These are phyloP conservation scores for Neohortaea acidophila DNA, from an alignment of 495 filamentous ascomycete genomes.

Conservation along the genomic window DNA sequence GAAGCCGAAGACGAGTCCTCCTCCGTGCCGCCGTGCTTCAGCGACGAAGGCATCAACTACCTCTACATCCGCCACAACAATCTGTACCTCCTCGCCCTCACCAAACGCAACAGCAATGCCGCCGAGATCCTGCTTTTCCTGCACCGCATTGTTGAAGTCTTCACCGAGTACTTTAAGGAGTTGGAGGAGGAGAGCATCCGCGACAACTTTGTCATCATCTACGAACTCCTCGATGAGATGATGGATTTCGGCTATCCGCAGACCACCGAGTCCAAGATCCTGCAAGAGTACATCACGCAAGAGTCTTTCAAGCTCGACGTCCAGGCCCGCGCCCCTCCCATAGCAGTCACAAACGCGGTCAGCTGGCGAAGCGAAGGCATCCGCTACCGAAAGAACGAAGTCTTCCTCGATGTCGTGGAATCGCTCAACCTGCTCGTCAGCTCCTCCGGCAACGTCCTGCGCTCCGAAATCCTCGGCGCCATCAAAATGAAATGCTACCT, in stretches of 20 bases:
- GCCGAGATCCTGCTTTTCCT: slow-evolving; percentile 96
- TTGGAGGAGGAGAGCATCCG: slow-evolving; percentile 98
- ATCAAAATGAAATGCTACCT: slow-evolving; percentile 99
- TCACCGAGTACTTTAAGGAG: slow-evolving; percentile 99
- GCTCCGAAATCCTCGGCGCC: slow-evolving; percentile 92
- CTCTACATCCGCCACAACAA: slow-evolving; percentile 99
- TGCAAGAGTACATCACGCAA: slow-evolving; percentile 97
- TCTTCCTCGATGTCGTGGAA: slow-evolving; percentile 96
- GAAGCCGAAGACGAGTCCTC: slow-evolving; percentile 99
- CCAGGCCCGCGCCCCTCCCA: slow-evolving; percentile 97
- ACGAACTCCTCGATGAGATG: slow-evolving; percentile 98
- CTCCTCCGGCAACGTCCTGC: slow-evolving; percentile 84
- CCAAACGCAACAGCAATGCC: slow-evolving; percentile 97
- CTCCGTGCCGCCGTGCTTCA: slow-evolving; percentile 95
- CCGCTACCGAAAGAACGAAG: slow-evolving; percentile 97
- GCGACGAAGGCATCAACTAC: slow-evolving; percentile 98
- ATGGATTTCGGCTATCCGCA: slow-evolving; percentile 99
- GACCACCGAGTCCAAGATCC: slow-evolving; percentile 96
- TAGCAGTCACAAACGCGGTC: slow-evolving; percentile 96
- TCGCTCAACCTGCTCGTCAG: slow-evolving; percentile 93
- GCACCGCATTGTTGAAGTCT: slow-evolving; percentile 96
- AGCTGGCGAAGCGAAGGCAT: slow-evolving; percentile 98
- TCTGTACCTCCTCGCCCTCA: slow-evolving; percentile 94
- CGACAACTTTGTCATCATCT: slow-evolving; percentile 99
- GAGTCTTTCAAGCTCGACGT: slow-evolving; percentile 97